These are phyloP conservation scores for Xylaria nigripes DNA, from an alignment of 495 filamentous ascomycete genomes.

Conservation along the genomic window DNA sequence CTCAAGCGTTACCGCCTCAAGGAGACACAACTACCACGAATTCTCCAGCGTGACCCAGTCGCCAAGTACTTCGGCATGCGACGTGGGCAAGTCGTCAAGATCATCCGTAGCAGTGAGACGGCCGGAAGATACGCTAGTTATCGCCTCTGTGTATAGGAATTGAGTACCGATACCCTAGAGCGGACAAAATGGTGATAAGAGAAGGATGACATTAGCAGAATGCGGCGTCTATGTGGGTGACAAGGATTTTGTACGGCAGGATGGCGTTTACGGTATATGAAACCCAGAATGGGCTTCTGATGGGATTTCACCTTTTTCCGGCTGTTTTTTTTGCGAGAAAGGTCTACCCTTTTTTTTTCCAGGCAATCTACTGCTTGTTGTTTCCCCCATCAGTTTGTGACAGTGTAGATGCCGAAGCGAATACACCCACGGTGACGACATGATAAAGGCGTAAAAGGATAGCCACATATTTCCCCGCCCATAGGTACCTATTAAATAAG, in stretches of 20 bases:
- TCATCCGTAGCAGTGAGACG: conserved; percentile 76
- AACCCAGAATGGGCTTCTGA: conserved; percentile 1
- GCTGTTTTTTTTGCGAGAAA: conserved; percentile 1
- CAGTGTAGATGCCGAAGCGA: not conserved
- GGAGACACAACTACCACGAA: conserved; percentile 92
- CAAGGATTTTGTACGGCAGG: conserved; percentile 7
- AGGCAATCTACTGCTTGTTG: not conserved
- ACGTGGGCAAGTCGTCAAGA: conserved; percentile 96
- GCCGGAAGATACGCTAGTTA: conserved; percentile 75
- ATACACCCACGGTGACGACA: not conserved
- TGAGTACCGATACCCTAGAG: conserved; percentile 4
- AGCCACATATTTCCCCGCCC: not conserved
- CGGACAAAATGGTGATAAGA: not conserved
- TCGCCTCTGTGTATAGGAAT: conserved; percentile 44
- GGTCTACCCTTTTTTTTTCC: not conserved
- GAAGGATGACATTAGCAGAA: conserved; percentile 4
- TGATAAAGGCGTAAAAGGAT: not conserved
- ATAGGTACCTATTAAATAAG: too few relatives aligned
- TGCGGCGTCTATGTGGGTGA: conserved; percentile 13
- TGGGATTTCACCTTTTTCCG: not conserved
- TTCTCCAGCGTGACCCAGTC: conserved; percentile 84
- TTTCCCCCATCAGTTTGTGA: not conserved
- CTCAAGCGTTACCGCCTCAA: conserved; percentile 86
- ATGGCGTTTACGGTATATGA: conserved; percentile 8
- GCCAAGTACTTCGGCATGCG: conserved; percentile 85